Evolutionary conservation across 2,329 filamentous ascomycete species (phyloP).

Genomic region (Gaeumannomyces sp.): DNA sequence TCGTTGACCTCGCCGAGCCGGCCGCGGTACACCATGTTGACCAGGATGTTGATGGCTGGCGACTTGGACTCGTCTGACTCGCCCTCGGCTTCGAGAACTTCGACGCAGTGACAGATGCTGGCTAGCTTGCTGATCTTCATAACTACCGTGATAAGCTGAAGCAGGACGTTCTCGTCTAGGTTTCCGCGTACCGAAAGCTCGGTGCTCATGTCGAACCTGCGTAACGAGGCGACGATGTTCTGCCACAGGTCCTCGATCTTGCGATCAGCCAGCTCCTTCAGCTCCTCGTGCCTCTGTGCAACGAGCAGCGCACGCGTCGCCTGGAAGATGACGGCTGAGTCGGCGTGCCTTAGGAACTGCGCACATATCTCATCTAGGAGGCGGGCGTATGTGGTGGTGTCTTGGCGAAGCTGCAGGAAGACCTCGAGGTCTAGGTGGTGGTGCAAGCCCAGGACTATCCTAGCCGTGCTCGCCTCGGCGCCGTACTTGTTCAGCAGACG

Average conservation of each 20-base stretch:
- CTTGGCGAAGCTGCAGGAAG: constrained; percentile 83
- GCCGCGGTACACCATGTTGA: constrained; percentile 68
- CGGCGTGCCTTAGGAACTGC: constrained; percentile 89
- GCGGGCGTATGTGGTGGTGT: constrained; percentile 71
- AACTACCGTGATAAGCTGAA: constrained; percentile 66
- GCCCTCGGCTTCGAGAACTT: constrained; percentile 61
- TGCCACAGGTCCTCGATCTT: constrained; percentile 85
- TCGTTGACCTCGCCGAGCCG: constrained; percentile 62
- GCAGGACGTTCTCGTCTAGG: constrained; percentile 58
- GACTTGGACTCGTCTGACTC: constrained; percentile 40
- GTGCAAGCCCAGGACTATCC: constrained; percentile 77
- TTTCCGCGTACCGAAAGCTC: constrained; percentile 67
- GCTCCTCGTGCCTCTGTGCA: constrained; percentile 78
- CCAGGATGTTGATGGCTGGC: constrained; percentile 61
- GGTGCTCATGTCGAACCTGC: constrained; percentile 62
- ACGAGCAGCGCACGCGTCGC: constrained; percentile 78
- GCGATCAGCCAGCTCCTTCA: constrained; percentile 76
- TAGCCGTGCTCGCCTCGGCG: constrained; percentile 78
- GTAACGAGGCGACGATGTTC: constrained; percentile 67
- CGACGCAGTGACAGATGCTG: constrained; percentile 70
- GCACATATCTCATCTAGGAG: constrained; percentile 87
- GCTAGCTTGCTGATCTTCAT: constrained; percentile 76
- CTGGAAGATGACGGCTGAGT: constrained; percentile 77
- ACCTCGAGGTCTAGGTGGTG: constrained; percentile 81
- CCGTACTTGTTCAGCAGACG: constrained; percentile 88